phyloP scores from a whole-genome alignment of 106 monocot species.

The Platanthera zijinensis region DNA sequence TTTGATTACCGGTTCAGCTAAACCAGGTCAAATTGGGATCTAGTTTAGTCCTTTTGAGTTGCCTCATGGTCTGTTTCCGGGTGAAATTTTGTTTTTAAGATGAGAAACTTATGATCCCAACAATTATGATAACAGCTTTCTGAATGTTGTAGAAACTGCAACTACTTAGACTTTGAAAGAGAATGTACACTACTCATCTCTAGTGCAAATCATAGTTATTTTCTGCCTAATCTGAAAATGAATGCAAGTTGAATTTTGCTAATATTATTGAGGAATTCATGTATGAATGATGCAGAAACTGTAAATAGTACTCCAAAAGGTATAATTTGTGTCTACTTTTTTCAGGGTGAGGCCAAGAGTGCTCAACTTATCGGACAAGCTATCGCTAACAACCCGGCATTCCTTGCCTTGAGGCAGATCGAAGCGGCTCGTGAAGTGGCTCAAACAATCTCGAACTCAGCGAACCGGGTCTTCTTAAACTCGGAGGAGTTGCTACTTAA shows the following conservation, averaged over 20 bases:
- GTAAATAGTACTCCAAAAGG: background rate
- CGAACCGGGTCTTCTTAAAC: constrained; percentile 21
- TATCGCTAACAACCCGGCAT: constrained; percentile 21
- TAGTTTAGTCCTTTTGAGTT: too few relatives aligned
- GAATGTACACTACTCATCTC: background rate
- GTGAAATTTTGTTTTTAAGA: too few relatives aligned
- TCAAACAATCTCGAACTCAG: constrained; percentile 16
- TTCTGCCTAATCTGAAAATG: background rate
- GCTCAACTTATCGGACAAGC: constrained; percentile 25
- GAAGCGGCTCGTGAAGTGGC: constrained; percentile 31
- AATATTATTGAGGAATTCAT: background rate
- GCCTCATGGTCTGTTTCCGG: too few relatives aligned
- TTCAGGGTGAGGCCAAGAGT: constrained; percentile 24
- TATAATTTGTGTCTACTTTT: background rate
- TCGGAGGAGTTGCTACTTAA: constrained; percentile 23
- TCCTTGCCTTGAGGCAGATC: constrained; percentile 22
- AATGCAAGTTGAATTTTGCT: background rate
- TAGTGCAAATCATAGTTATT: background rate
- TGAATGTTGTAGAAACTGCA: background rate
- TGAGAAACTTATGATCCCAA: background rate
- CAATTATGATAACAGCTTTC: background rate
- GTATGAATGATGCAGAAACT: background rate
- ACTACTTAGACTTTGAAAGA: background rate
- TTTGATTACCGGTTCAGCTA: too few relatives aligned
- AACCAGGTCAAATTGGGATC: too few relatives aligned